Base-by-base conservation (phyloP, 2,329 filamentous ascomycete species). In the Aspergillus pseudonomiae region DNA sequence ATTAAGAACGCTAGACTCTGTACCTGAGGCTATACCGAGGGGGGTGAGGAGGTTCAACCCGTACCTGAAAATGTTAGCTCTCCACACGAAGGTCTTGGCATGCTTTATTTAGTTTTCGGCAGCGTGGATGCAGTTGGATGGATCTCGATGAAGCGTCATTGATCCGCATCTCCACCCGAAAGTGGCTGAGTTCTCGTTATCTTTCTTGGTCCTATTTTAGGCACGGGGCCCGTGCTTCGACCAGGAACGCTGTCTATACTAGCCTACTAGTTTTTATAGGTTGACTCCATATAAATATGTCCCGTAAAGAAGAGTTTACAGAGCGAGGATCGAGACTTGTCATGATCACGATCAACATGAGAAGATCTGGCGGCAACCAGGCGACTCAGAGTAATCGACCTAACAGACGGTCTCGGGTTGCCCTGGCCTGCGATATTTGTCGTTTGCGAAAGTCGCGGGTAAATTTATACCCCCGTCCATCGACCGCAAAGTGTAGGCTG, bases 341-440 rank as follows among this genome's bases (percentile, higher is more conserved):
- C 46, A 50, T 1, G 21, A 50, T 28, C 24, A 26, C 9, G 12
- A 19, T 50, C 24, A 30, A 26, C 24, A 50, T 50, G 46, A 14
- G 14, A 28, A 14, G 24, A 16, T 50, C 46, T 4, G 24, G 24
- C 3, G n/a, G n/a, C 12, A 50, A 28, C 14, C 24, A 50, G 14
- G 10, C 6, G 3, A 6, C 46, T 10, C 24, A 12, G 10, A 46
- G 4, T 24, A 19, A 12, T 28, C 46, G 24, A 19, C 12, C 24
- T 7, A 50, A 19, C 57, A 80, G 80, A 64, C 71, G 79, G 19
- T 74, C 78, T 19, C 70, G 79, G 24, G 74, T 80, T 10, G 74
- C 77, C 43, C 59, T 81, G 34, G 79, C 79, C 39, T 80, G 79
- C 58, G 77, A 77, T 65, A 72, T 75, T 24, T 81, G 79, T 61